Evolutionary conservation across 805 yeast genomes (phyloP), one percentile per base, ranked within the genome.

Genomic region (Metschnikowia picachoensis): DNA sequence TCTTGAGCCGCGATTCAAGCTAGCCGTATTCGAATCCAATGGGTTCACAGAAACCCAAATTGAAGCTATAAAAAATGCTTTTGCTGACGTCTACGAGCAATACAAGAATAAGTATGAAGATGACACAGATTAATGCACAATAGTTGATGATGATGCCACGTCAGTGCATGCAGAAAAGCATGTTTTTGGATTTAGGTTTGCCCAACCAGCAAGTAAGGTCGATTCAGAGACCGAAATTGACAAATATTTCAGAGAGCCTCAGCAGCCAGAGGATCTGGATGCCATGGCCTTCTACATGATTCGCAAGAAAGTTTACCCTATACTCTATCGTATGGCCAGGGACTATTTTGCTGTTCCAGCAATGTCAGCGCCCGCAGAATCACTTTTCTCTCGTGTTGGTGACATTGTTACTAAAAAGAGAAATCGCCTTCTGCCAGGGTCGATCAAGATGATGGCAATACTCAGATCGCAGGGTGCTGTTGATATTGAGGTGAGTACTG

Each of bases 1-100:
- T 31, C 46, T 43, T 27, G 46, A 43, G 25, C 41, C 46, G 3
- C 36, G 37, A 9, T 43, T 27, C 34, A 43, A 43, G 39, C 33
- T 37, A 10, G 10, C 27, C 12, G n/a, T 37, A 14, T 37, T 37
- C 15, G 17, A 32, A 16, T 9, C 20, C 20, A 32, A 32, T 15
- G 46, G 41, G 4, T 36, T 36, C 20, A 12, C 46, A 13, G 29
- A 9, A 10, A 12, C 1, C 25, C 27, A 14, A 14, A 25, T 31
- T 6, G 15, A 11, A 13, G 36, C 17, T 2, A 35, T 41, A 13
- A 20, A 35, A 35, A 34, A 28, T 4, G 29, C 29, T 30, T 41
- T 28, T 39, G 16, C 16, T 13, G 38, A 41, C n/a, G 39, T 27
- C 17, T 41, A 29, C 32, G 34, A 41, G 15, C 35, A 17, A 6